Base-by-base conservation (phyloP, 441 rosid genomes). In the Theobroma grandiflorum region DNA sequence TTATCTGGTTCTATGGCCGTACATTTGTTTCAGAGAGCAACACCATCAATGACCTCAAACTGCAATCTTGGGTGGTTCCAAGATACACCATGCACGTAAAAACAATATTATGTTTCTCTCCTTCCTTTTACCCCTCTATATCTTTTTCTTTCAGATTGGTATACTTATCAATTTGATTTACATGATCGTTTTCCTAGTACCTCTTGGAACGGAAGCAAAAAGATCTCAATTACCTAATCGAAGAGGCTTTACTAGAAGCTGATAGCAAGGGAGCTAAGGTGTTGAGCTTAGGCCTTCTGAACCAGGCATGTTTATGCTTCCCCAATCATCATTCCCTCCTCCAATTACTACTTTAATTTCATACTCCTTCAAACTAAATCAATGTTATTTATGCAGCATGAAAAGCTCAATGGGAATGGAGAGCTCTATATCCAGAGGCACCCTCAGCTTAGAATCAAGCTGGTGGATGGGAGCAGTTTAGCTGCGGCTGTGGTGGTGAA, bases 401-500 rank as follows among this genome's bases (percentile, higher is more conserved):
- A 90, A 74, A 89, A 86, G 69, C 59, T 89, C 8, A 89, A 90
- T 69, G 84, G 84, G 38, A 67, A 82, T n/a, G 94, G 90, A 49
- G 88, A 85, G 80, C 42, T 88, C 65, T 89, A 79, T 37, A 43
- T 88, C 16, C 67, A 87, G 77, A 88, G 78, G 78, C 70, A 89
- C 64, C 89, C 89, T 12, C 52, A 83, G 38, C 78, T 90, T 52
- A 89, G 80, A 71, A 76, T 86, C 57, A 89, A 81, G 80, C 74
- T 89, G 73, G 92, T 90, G 38, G 94, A 90, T 40, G 94, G 94
- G 31, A 89, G 85, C 45, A 88, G 89, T 55, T 85, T 89, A 74
- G 89, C 90, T 11, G 88, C 82, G n/a, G 87, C 85, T 8, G 76
- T 88, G 3, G 82, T 90, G 35, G 26, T 87, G 8, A 82, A 84